A percentile compares a stretch with the other conserved stretches of the same genome.
Evolutionary conservation across 1,284 basidiomycete genomes (phyloP).

Genomic region (Boletus sp.): DNA sequence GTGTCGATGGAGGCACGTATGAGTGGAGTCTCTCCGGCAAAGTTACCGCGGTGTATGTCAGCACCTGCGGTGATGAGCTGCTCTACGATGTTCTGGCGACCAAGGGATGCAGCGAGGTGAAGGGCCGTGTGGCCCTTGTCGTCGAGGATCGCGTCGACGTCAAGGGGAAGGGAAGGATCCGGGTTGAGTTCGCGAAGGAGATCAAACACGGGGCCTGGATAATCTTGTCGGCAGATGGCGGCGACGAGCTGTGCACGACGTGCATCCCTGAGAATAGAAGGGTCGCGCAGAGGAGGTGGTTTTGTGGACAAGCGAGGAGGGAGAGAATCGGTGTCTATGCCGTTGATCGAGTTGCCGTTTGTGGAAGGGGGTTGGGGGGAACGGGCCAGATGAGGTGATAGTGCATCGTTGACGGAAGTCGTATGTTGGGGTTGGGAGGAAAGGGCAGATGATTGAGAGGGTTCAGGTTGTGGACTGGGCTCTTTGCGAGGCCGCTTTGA

Average conservation of each 20-base stretch:
- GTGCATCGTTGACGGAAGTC: constrained; percentile 17
- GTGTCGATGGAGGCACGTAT: constrained; percentile 90
- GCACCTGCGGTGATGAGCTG: constrained; percentile 72
- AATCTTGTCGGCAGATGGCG: constrained; percentile 64
- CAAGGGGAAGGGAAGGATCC: constrained; percentile 43
- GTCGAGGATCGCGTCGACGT: constrained; percentile 83
- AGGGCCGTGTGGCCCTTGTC: constrained; percentile 94
- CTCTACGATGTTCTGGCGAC: constrained; percentile 62
- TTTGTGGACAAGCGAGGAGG: constrained; percentile 65
- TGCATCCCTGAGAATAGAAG: constrained; percentile 57
- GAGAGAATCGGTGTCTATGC: constrained; percentile 37
- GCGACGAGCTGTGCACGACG: constrained; percentile 59
- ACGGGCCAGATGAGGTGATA: constrained; percentile 34
- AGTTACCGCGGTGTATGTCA: constrained; percentile 87
- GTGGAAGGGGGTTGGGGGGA: constrained; percentile 27
- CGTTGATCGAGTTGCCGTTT: constrained; percentile 35
- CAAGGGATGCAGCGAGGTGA: constrained; percentile 90
- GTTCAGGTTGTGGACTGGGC: constrained; percentile 34
- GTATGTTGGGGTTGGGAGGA: constrained; percentile 19
- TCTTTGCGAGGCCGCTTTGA: constrained; percentile 68
- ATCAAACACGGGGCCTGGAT: constrained; percentile 58
- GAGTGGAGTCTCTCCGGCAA: constrained; percentile 91
- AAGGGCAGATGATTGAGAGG: constrained; percentile 17
- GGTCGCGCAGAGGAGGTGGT: constrained; percentile 59
- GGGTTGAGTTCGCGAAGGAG: constrained; percentile 59